Conservation (phyloP, 768 basidiomycete species). For the Porphyrellus cyaneotinctus region DNA sequence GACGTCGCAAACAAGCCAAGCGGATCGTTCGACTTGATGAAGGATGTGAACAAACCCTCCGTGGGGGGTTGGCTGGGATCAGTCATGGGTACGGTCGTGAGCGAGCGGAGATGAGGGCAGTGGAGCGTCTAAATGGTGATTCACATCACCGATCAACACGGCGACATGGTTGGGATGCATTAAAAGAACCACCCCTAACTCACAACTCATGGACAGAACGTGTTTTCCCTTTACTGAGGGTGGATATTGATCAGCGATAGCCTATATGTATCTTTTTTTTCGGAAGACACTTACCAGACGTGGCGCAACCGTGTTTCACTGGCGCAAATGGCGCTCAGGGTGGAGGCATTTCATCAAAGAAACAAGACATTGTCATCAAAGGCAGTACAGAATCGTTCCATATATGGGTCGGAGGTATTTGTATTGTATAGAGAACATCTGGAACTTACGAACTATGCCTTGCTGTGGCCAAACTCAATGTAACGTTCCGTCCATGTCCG, state of each 20-base stretch:
- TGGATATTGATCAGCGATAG: background rate
- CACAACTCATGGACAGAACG: constrained; percentile 7
- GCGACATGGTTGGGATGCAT: background rate
- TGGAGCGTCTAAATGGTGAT: background rate
- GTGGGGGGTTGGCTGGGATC: background rate
- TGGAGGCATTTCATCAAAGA: background rate
- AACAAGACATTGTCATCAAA: background rate
- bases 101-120: background rate
- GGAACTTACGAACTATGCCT: background rate
- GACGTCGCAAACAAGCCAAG: constrained; percentile 7
- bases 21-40: constrained; percentile 20
- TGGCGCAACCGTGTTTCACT: background rate
- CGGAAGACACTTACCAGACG: background rate
- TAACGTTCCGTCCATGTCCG: constrained; percentile 27
- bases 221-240: background rate
- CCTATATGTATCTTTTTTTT: background rate
- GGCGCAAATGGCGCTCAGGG: background rate
- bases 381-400: no score
- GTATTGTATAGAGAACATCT: background rate
- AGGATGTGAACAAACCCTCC: constrained; percentile 6
- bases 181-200: background rate
- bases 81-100: constrained; percentile 8
- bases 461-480: constrained; percentile 18
- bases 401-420: background rate
- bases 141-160: background rate